Base-by-base conservation (phyloP, 2,329 filamentous ascomycete species). In the Pseudocercospora macadamiae region DNA sequence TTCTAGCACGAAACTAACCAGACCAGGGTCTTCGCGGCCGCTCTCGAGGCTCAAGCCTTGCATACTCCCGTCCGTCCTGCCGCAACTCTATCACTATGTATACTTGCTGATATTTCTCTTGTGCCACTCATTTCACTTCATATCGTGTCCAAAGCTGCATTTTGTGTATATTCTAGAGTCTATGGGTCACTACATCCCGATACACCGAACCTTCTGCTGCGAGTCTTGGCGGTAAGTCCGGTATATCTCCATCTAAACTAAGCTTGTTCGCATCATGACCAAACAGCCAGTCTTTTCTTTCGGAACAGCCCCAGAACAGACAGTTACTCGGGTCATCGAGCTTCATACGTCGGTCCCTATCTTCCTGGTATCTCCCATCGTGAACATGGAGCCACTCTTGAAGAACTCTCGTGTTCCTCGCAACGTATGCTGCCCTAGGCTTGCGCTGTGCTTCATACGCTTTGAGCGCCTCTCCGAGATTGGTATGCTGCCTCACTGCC, bases 341-440 rank as follows among this genome's bases (percentile, higher is more conserved):
- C 30, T 59, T 51, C 66, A 73, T 71, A 57, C 68, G 51, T 28
- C 62, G 48, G 59, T 73, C 70, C 16, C 68, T 59, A 42, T 56
- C 57, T 6, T 69, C 66, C 48, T 58, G 62, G 19, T 61, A 66
- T 0, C 65, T 56, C 1, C 71, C 69, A 53, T 72, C 70, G 53
- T 70, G 63, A 2, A 73, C 56, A 57, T 73, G 71, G 51, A 69
- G 59, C 69, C 67, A 71, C 23, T 71, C 68, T 51, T 73, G 70
- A 12, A 73, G 52, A 5, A 73, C 66, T 12, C 68, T 54, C 3
- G 70, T 72, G 52, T 71, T 73, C 14, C 64, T 66, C 3, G 68
- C 68, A 14, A 72, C 55, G 49, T 71, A 69, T 12, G 63, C 64
- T 25, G 66, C 63, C 42, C 68, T 54, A 14, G 64, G 63, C 45